Base-by-base conservation (phyloP, 2,329 filamentous ascomycete genomes). In the Teratosphaeria epicoccoides region DNA sequence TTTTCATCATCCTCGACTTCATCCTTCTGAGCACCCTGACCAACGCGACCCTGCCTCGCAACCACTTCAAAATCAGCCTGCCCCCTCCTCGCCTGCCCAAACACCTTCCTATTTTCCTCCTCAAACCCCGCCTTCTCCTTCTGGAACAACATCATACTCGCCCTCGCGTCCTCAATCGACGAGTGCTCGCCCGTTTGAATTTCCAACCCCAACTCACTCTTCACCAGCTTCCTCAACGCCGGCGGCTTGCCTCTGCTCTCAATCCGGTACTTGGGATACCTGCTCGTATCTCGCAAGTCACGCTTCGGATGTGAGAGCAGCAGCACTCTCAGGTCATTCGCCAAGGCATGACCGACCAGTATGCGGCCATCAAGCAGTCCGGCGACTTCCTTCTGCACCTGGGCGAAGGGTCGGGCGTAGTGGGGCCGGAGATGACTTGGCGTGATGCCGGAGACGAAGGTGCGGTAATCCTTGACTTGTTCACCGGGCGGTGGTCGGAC, bases 381-480 rank as follows among this genome's bases (percentile, higher is more conserved):
- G 20, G 81, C 80, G 7, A 96, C 79, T 24, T 85, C 79, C 37
- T 73, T 69, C 63, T 94, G 90, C 0, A 94, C 93, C 52, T 86
- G 80, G 23, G 85, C 80, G 60, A 97, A 90, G 0, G 72, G 63
- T 6, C 70, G 64, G 33, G 73, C 71, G 44, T 64, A 61, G 9
- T 67, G 65, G n/a, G 63, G 61, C 4, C 76, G 74, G 78, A 97
- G 84, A 58, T 88, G 82, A 54, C 80, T 80, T 0, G 85, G 78
- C 48, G 81, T 79, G 55, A 98, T 85, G 6, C 93, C 93, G 55
- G 86, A 94, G 40, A 96, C 84, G 55, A 78, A 74, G 2, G 90
- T 97, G 55, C 93, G 81, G 85, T 90, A 98, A 69, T 98, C 87
- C 12, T 86, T 89, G 1, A 98, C 87, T 63, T 89, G 83, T 53